Percentiles rank a stretch among this genome's conserved stretches.
Evolutionary conservation across 164 flowering plant genomes (phyloP).

Genomic region (Echeveria elegans): DNA sequence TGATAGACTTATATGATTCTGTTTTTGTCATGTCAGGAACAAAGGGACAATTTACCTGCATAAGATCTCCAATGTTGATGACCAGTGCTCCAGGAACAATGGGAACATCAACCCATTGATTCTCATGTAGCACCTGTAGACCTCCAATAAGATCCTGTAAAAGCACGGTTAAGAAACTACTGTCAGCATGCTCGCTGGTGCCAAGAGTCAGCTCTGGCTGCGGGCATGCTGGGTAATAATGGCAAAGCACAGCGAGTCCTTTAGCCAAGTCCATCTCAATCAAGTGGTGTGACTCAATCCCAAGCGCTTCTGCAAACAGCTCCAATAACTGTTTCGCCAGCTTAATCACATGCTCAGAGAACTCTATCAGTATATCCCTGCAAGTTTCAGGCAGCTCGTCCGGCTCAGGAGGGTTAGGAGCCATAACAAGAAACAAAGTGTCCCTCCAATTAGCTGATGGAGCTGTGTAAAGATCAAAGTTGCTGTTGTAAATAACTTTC

Average conservation of each 20-base stretch:
- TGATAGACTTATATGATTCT: too few relatives aligned
- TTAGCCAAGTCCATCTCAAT: constrained; percentile 14
- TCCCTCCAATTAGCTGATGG: constrained; percentile 8
- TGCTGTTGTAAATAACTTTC: constrained; percentile 5
- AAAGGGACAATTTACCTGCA: constrained; percentile 11
- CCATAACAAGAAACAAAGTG: not conserved
- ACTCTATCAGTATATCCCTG: not conserved
- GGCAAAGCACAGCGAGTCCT: constrained; percentile 11
- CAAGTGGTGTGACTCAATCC: constrained; percentile 20
- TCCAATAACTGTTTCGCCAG: constrained; percentile 18
- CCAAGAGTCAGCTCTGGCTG: constrained; percentile 22
- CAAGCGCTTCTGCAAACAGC: constrained; percentile 28
- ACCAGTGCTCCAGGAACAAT: constrained; percentile 13
- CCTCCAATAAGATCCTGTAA: constrained; percentile 18
- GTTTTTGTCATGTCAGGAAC: too few relatives aligned
- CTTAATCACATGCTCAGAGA: not conserved
- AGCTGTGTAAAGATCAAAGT: constrained; percentile 9
- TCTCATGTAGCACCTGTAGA: constrained; percentile 18
- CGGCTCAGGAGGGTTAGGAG: not conserved
- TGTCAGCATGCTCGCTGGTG: constrained; percentile 16
- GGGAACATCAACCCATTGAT: constrained; percentile 18
- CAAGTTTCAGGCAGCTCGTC: constrained; percentile 3
- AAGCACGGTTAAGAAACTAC: constrained; percentile 15
- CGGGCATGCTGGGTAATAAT: constrained; percentile 20
- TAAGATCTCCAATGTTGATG: constrained; percentile 10